Base-by-base conservation (phyloP, 108 stramenopile species). In the Schizochytrium sp. region DNA sequence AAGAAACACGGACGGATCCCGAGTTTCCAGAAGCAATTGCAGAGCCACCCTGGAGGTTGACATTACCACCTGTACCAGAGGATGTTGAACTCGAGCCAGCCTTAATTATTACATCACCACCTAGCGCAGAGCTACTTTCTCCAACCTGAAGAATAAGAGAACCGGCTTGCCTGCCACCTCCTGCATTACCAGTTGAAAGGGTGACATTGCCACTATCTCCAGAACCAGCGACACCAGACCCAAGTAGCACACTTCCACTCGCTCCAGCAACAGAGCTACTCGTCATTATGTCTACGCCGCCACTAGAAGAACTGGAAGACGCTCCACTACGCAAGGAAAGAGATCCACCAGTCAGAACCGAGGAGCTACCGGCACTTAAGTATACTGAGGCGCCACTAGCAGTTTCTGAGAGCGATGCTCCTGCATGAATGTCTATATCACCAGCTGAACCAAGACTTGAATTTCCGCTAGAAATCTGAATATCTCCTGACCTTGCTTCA, bases 271-370 rank as follows among this genome's bases (percentile, higher is more conserved):
- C 45, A 17, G 42, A n/a, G 28, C 0, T 10, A 61, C 57, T 45
- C 3, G 92, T 73, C 3, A 47, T 12, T 12, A 93, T 13, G 17
- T 59, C 58, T 19, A 93, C 59, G 15, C 41, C 46, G 0, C 92
- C 92, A 46, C 92, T 91, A 3, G 3, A 13, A 15, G 89, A 91
- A 55, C 12, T 15, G 3, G 56, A 19, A 44, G 92, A 89, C 41
- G 42, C 90, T 4, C 92, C 92, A 10, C 91, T 91, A n/a, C 90
- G 50, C 4, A 93, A 4, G 42, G 88, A 69, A 8, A 92, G n/a
- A 19, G 64, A 46, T 10, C 92, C 92, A n/a, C 92, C 92, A 53
- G 89, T 58, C 45, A 4, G 13, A 12, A 57, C 90, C 17, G 19
- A 17, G 19, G 92, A 41, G 46, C 56, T 47, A 28, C 92, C 92